These are phyloP conservation scores for Colletotrichum simmondsii DNA, from an alignment of 2,329 filamentous ascomycete species.

Conservation along the genomic window DNA sequence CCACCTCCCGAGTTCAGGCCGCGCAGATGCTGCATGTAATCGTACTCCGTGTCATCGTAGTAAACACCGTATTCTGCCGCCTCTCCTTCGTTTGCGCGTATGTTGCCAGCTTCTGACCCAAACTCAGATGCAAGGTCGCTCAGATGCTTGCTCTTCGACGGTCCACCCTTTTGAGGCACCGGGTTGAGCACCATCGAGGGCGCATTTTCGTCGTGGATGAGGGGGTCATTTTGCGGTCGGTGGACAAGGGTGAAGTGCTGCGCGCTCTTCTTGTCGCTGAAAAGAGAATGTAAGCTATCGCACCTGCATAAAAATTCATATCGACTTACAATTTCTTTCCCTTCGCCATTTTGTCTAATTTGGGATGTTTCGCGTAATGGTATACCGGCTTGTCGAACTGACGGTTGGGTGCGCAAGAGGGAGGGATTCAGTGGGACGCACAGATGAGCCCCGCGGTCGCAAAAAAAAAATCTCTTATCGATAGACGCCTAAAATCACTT, in stretches of 20 bases:
- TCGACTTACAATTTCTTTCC: slow-evolving; percentile 73
- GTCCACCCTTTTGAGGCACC: slow-evolving; percentile 53
- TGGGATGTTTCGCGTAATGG: neutral
- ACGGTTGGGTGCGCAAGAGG: neutral
- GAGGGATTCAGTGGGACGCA: slow-evolving; percentile 13
- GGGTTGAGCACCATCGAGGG: slow-evolving; percentile 92
- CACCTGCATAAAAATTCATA: accelerated
- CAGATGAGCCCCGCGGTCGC: slow-evolving; percentile 16
- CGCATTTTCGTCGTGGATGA: slow-evolving; percentile 91
- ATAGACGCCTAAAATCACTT: slow-evolving; percentile 20
- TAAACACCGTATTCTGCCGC: slow-evolving; percentile 94
- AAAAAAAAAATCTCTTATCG: slow-evolving; percentile 36
- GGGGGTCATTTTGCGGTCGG: slow-evolving; percentile 95
- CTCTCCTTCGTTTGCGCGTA: slow-evolving; percentile 93
- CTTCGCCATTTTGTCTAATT: slow-evolving; percentile 69
- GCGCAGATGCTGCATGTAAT: slow-evolving; percentile 99
- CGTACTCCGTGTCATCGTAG: slow-evolving; percentile 94
- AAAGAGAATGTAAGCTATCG: slow-evolving; percentile 35
- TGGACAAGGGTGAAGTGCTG: slow-evolving; percentile 95
- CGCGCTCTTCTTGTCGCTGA: slow-evolving; percentile 87
- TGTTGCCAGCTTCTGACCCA: slow-evolving; percentile 69
- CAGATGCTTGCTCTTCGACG: slow-evolving; percentile 71
- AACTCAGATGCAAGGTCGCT: slow-evolving; percentile 83
- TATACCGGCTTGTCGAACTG: neutral
- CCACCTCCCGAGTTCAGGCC: slow-evolving; percentile 82